Conservation (phyloP, 257 asterid species). For the Echium plantagineum region DNA sequence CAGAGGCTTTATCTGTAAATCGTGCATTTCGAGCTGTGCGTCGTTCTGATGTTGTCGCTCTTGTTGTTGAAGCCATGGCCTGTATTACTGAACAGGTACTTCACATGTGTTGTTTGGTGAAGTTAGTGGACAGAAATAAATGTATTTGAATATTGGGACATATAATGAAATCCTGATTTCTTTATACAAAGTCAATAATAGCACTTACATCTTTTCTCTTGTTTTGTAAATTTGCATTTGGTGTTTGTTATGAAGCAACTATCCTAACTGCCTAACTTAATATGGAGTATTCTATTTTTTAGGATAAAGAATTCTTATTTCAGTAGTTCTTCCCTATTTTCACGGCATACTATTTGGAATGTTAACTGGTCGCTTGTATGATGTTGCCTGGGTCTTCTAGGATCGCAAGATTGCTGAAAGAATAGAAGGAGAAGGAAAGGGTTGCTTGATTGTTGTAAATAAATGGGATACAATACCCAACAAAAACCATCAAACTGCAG, state of each 20-base stretch:
- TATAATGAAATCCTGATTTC: too few species aligned
- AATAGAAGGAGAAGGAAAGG: conserved; percentile 91
- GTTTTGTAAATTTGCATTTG: too few species aligned
- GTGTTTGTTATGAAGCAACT: too few species aligned
- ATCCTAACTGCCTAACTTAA: too few species aligned
- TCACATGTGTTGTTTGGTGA: conserved; percentile 5
- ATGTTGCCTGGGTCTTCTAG: conserved; percentile 25
- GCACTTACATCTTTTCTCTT: too few species aligned
- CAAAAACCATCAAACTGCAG: conserved; percentile 70
- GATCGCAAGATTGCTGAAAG: conserved; percentile 89
- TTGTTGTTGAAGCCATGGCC: conserved; percentile 94
- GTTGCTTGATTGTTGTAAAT: conserved; percentile 89
- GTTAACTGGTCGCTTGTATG: conserved; percentile 2
- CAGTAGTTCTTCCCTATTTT: not conserved
- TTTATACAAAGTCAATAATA: too few species aligned
- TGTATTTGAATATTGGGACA: not conserved
- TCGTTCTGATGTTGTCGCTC: conserved; percentile 91
- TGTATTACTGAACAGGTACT: conserved; percentile 96
- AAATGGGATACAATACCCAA: conserved; percentile 98
- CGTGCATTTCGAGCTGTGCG: conserved; percentile 92
- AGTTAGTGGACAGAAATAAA: not conserved
- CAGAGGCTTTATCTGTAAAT: conserved; percentile 87
- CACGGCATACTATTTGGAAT: not conserved
- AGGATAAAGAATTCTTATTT: too few species aligned
- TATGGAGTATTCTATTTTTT: too few species aligned